Conservation (phyloP, 2,329 filamentous ascomycete species). For the Trichothecium sympodiale region DNA sequence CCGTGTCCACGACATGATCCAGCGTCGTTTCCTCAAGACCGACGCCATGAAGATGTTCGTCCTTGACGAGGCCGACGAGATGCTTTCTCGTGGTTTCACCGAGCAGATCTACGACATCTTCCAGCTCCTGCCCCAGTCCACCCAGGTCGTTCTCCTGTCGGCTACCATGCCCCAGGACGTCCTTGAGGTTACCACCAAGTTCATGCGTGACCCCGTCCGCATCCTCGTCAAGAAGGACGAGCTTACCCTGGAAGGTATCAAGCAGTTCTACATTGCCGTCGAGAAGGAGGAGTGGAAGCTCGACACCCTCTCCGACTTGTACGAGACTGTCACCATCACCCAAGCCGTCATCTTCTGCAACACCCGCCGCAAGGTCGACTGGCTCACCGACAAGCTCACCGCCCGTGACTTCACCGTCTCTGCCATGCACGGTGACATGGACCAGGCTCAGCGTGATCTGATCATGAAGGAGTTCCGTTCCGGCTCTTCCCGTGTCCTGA, state of each 20-base stretch:
- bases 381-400: constrained; percentile 98
- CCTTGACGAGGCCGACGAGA: constrained; percentile 98
- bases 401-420: constrained; percentile 98
- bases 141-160: constrained; percentile 95
- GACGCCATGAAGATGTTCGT: constrained; percentile 99
- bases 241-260: constrained; percentile 98
- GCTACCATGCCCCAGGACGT: constrained; percentile 99
- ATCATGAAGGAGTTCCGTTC: constrained; percentile 99
- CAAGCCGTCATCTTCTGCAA: constrained; percentile 99
- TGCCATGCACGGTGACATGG: constrained; percentile 99
- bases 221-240: constrained; percentile 99
- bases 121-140: constrained; percentile 94
- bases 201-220: constrained; percentile 98
- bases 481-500: constrained; percentile 94
- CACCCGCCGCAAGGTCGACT: constrained; percentile 99
- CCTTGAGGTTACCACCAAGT: constrained; percentile 98
- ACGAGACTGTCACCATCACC: constrained; percentile 98
- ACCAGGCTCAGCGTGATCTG: constrained; percentile 91
- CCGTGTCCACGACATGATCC: constrained; percentile 99
- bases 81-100: constrained; percentile 98
- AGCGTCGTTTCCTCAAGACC: constrained; percentile 92
- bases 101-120: constrained; percentile 99
- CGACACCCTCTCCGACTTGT: constrained; percentile 95
- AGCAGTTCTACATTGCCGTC: constrained; percentile 99
- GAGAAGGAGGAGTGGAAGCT: constrained; percentile 99